Conservation (phyloP, 2,329 filamentous ascomycete species). For the Pseudogymnoascus sp. region DNA sequence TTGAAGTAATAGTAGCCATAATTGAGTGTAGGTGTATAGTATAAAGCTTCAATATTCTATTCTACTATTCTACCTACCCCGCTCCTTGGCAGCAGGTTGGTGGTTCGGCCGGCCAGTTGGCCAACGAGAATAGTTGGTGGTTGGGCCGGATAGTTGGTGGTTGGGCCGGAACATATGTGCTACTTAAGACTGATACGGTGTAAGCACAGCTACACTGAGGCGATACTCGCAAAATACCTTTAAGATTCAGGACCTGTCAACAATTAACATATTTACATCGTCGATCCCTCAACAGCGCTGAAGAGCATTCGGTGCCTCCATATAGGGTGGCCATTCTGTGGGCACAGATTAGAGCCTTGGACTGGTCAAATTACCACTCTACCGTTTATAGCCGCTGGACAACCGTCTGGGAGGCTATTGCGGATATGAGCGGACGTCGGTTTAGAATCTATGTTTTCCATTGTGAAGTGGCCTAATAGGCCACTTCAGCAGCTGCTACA, state of each 20-base stretch:
- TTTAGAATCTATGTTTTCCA: not conserved
- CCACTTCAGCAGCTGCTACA: too few relatives aligned
- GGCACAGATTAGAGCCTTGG: not conserved
- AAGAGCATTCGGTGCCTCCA: not conserved
- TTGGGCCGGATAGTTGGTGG: too few relatives aligned
- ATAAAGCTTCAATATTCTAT: too few relatives aligned
- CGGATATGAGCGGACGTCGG: not conserved
- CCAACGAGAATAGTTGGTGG: too few relatives aligned
- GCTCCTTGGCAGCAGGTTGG: too few relatives aligned
- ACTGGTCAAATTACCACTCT: not conserved
- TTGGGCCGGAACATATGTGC: too few relatives aligned
- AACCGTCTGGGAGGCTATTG: not conserved
- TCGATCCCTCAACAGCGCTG: not conserved
- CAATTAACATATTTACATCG: not conserved
- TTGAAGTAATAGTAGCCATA: too few relatives aligned
- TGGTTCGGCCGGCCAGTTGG: too few relatives aligned
- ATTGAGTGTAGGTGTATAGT: too few relatives aligned
- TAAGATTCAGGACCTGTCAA: not conserved
- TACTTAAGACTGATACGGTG: not conserved
- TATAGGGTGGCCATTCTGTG: not conserved
- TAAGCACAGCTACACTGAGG: not conserved
- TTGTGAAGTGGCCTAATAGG: too few relatives aligned
- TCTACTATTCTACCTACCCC: too few relatives aligned
- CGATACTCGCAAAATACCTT: not conserved
- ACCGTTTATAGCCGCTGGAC: not conserved